Percentiles rank a stretch among this genome's conserved stretches.
Conservation (phyloP, 441 rosid genomes). For the Corymbia citriodora region DNA sequence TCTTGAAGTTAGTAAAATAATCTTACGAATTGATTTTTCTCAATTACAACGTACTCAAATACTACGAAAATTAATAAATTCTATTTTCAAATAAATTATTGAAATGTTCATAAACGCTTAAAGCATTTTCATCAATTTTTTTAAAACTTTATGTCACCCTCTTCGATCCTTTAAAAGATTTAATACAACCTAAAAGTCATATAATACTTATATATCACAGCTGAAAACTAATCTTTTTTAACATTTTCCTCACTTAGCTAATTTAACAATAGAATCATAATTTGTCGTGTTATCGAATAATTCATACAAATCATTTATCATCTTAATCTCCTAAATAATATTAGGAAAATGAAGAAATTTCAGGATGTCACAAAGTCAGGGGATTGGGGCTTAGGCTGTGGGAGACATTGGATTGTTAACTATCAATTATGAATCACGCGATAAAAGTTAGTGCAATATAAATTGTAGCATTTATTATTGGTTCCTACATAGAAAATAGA, state of each 20-base stretch:
- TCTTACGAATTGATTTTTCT: not conserved
- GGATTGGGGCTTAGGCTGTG: not conserved
- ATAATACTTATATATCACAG: not conserved
- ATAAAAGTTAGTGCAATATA: not conserved
- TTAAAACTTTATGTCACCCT: not conserved
- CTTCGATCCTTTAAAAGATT: not conserved
- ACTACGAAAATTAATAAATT: not conserved
- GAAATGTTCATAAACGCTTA: not conserved
- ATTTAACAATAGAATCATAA: not conserved
- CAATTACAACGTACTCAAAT: not conserved
- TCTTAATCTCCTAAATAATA: not conserved
- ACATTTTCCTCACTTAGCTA: not conserved
- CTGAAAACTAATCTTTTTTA: not conserved
- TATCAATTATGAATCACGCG: not conserved
- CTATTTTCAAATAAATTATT: not conserved
- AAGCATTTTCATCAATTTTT: not conserved
- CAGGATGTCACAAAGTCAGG: not conserved
- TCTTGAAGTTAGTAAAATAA: not conserved
- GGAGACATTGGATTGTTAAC: not conserved
- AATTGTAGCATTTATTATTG: not conserved
- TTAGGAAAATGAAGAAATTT: not conserved
- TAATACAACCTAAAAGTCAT: not conserved
- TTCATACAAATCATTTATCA: not conserved
- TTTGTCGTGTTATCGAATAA: not conserved
- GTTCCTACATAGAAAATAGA: not conserved